Evolutionary conservation across 2,329 filamentous ascomycete genomes (phyloP), one percentile per base, ranked within the genome.

Genomic region (Sarocladium brachiariae): DNA sequence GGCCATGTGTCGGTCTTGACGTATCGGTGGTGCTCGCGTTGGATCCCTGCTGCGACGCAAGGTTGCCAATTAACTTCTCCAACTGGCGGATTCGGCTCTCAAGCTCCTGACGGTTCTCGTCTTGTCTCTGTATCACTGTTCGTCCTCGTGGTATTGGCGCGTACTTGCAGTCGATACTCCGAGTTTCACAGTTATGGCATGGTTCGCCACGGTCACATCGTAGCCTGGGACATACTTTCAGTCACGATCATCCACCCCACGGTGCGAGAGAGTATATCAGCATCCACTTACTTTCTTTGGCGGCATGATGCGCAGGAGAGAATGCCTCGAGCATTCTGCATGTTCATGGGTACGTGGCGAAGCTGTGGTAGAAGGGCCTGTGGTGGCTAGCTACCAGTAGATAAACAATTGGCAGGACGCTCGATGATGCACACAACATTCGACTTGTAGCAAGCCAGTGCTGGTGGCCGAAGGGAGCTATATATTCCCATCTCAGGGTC

Each of bases 201-300:
- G 43, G 43, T 21, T 47, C 43, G 9, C 43, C 43, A 11, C 43
- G 43, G 19, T 47, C 43, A 47, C 43, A 47, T 33, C 43, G 31
- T 25, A 47, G 21, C 14, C 43, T 47, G 19, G 25, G 6, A 18
- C n/a, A n/a, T n/a, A n/a, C n/a, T n/a, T n/a, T n/a, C n/a, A n/a
- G n/a, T n/a, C n/a, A n/a, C n/a, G n/a, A n/a, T n/a, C n/a, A n/a
- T n/a, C n/a, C n/a, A n/a, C n/a, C n/a, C n/a, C n/a, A n/a, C n/a
- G n/a, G n/a, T n/a, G n/a, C n/a, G n/a, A n/a, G n/a, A n/a, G 8
- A 41, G 21, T 10, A 19, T 23, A n/a, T 9, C 16, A 25, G 5
- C 6, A 45, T 8, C 16, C 16, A 47, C 43, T 33, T 4, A 47
- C 43, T 47, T 47, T 19, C 43, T 47, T 18, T 47, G 43, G 21